A percentile compares a stretch with the other conserved stretches of the same genome.
These are phyloP conservation scores for Cicer judaicum DNA, from an alignment of 306 rosid genomes.

Conservation along the genomic window DNA sequence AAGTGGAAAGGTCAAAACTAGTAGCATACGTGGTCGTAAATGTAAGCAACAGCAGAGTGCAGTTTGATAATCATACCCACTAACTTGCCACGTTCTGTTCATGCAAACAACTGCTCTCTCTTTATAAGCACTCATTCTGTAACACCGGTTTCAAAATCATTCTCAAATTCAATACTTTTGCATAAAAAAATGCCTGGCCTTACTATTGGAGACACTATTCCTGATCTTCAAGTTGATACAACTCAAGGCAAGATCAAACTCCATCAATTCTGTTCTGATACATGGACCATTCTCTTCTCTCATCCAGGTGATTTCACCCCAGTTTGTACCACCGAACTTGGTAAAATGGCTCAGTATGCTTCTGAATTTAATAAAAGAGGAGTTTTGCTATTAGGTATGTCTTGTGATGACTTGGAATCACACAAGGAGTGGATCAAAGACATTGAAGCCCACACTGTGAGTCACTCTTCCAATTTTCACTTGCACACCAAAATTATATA, in stretches of 20 bases:
- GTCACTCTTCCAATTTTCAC: conserved; percentile 19
- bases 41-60: conserved; percentile 39
- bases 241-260: conserved; percentile 75
- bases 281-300: conserved; percentile 83
- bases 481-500: background rate
- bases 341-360: conserved; percentile 64
- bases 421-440: conserved; percentile 82
- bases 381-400: conserved; percentile 72
- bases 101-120: conserved; percentile 51
- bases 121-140: conserved; percentile 35
- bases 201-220: conserved; percentile 80
- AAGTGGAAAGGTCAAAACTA: background rate
- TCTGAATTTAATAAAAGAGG: conserved; percentile 57
- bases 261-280: conserved; percentile 53
- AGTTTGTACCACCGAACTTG: conserved; percentile 86
- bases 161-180: background rate
- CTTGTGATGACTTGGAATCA: conserved; percentile 68
- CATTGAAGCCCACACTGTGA: conserved; percentile 73
- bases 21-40: conserved; percentile 39
- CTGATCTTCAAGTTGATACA: conserved; percentile 71
- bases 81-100: conserved; percentile 75
- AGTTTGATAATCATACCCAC: conserved; percentile 19
- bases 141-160: background rate
- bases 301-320: conserved; percentile 97
- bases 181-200: conserved; percentile 68